These are phyloP conservation scores for Camelina hispida DNA, from an alignment of 345 rosid genomes.

Conservation along the genomic window DNA sequence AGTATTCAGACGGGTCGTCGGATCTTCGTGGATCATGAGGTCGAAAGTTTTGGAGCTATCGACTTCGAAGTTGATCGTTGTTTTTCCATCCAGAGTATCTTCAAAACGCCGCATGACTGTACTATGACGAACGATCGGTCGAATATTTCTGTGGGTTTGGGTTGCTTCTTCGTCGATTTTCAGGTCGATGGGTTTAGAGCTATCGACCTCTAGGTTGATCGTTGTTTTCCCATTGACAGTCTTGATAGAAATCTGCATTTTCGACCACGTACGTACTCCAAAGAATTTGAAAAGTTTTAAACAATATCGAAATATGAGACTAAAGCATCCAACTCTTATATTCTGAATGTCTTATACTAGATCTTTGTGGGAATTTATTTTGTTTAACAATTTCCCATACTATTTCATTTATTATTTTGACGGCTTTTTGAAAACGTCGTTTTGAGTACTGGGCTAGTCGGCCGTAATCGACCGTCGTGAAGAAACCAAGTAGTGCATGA, in stretches of 20 bases:
- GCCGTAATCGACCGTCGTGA: constrained; percentile 1
- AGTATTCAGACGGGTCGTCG: not conserved
- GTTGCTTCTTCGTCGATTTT: not conserved
- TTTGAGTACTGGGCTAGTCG: not conserved
- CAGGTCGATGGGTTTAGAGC: not conserved
- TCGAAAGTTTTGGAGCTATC: not conserved
- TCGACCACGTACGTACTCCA: not conserved
- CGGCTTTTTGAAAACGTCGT: not conserved
- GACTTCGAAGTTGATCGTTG: not conserved
- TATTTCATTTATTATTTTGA: not conserved
- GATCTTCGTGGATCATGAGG: not conserved
- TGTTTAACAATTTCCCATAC: not conserved
- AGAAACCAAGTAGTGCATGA: not conserved
- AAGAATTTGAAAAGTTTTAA: not conserved
- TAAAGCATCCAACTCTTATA: not conserved
- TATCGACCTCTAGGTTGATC: not conserved
- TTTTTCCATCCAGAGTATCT: not conserved
- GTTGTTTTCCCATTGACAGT: constrained; percentile 4
- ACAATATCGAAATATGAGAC: not conserved
- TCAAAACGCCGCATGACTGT: constrained; percentile 9
- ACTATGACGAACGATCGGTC: not conserved
- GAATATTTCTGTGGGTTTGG: not conserved
- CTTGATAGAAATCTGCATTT: constrained; percentile 6
- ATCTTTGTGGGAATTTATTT: not conserved
- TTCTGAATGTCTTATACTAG: not conserved